Base-by-base conservation (phyloP, 2,329 filamentous ascomycete genomes). In the Colletotrichum sp. region DNA sequence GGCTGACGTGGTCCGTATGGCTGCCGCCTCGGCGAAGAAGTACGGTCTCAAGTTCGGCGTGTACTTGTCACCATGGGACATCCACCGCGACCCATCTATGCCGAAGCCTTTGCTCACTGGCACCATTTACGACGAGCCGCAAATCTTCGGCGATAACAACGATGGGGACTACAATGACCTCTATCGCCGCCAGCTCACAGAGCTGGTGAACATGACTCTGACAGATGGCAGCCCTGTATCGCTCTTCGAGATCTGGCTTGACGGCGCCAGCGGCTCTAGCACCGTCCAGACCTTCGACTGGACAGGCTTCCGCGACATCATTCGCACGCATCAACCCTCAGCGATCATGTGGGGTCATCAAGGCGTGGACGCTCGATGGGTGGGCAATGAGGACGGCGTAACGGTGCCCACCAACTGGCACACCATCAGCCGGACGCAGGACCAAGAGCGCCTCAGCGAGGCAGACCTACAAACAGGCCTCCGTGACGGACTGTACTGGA, bases 21-120 rank as follows among this genome's bases (percentile, higher is more conserved):
- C 82, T 9, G 82, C 82, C 12, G 77, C 69, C 9, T 83, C 81
- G 2, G 82, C 81, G 13, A 80, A 80, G 66, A 83, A 82, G 72
- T 78, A 79, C 43, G 81, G 79, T n/a, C 79, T 84, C 73, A 80
- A 80, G 26, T 83, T 84, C 61, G 82, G 82, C 30, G 80, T 84
- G 9, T 84, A 84, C 56, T 76, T 84, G 5, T 82, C 81, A 6
- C 83, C 83, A 2, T 84, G 82, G 83, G 82, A 84, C 68, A 84
- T 84, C 55, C 81, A 84, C 75, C 82, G 82, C 21, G 83, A 84
- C 62, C 81, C 82, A 3, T 81, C 81, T 13, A 83, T 84, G 81
- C 80, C 82, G 2, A 84, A 84, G 72, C 77, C 79, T 3, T 26
- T 78, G 3, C 76, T 84, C 9, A 48, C 71, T 1, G 79, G 80